Base-by-base conservation (phyloP, 2,329 filamentous ascomycete species). In the Geoglossum cookeanum region DNA sequence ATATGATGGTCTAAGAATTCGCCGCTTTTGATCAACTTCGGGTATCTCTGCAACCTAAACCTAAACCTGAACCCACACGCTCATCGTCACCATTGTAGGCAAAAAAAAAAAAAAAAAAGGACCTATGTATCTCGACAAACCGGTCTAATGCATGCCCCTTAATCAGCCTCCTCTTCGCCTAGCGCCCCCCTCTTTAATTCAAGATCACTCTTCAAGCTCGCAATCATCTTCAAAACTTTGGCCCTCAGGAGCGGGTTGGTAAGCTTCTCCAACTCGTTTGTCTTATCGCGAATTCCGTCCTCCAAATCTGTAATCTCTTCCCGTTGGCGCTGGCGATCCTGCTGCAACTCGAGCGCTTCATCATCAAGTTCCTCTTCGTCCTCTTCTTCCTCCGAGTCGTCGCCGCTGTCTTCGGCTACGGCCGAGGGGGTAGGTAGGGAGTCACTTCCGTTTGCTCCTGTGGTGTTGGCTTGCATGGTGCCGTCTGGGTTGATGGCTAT, bases 221-320 rank as follows among this genome's bases (percentile, higher is more conserved):
- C 68, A 51, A 79, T 70, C 58, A 73, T 75, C 48, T 71, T 70
- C 62, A 72, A 67, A 57, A 76, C 66, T 58, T 77, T 69, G 60
- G 71, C 68, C 65, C 71, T 74, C 61, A 79, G 68, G 59, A 80
- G 69, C 11, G 66, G 65, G 59, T 78, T 78, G 22, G 65, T 67
- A 59, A 72, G 68, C 32, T 68, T 69, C 51, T 73, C 70, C 60
- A 71, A 68, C 56, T 71, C 68, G 51, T 65, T 66, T 32, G 71
- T 67, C 22, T 71, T 70, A 30, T 68, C 66, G 45, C 69, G 68
- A 45, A 80, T 71, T 59, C 75, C 71, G 52, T 70, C 69, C 64
- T 79, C 72, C 61, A 80, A 62, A 63, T 79, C 77, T 3, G 70
- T 71, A 56, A 81, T 77, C 65, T 80, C 76, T 58, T 76, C 75